Percentiles rank a stretch among this genome's conserved stretches.
Evolutionary conservation across 163 green algal species (phyloP).

Genomic region (Botryococcus braunii): DNA sequence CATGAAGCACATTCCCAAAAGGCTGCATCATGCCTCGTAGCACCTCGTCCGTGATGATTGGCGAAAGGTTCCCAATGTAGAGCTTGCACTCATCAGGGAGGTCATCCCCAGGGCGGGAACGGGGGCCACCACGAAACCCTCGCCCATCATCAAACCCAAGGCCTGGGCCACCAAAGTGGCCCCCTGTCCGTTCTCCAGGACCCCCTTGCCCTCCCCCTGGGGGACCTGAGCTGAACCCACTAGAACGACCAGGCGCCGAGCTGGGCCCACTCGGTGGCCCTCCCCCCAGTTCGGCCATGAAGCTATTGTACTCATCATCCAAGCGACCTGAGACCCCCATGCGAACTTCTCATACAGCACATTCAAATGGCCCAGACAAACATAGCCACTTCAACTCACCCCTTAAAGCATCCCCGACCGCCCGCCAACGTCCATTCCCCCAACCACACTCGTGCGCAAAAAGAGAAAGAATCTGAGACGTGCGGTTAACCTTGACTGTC

Average conservation of each 20-base stretch:
- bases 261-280: neutral
- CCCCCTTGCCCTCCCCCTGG: neutral
- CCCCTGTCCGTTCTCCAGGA: neutral
- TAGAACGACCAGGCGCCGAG: neutral
- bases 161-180: neutral
- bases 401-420: too few species aligned
- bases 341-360: too few species aligned
- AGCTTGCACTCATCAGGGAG: slow-evolving; percentile 76
- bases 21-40: slow-evolving; percentile 48
- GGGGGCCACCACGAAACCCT: neutral
- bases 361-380: too few species aligned
- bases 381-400: too few species aligned
- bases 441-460: too few species aligned
- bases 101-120: slow-evolving; percentile 43
- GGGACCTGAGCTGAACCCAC: slow-evolving; percentile 1
- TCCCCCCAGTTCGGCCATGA: slow-evolving; percentile 74
- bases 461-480: too few species aligned
- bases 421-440: too few species aligned
- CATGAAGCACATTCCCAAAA: slow-evolving; percentile 46
- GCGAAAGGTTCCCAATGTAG: slow-evolving; percentile 74
- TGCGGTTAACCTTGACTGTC: too few species aligned
- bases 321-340: slow-evolving; percentile 29
- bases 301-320: slow-evolving; percentile 90
- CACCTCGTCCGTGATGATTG: slow-evolving; percentile 25
- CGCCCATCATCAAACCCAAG: neutral